Evolutionary conservation across 345 rosid species (phyloP), one percentile per base, ranked within the genome.

Genomic region (Punica granatum): DNA sequence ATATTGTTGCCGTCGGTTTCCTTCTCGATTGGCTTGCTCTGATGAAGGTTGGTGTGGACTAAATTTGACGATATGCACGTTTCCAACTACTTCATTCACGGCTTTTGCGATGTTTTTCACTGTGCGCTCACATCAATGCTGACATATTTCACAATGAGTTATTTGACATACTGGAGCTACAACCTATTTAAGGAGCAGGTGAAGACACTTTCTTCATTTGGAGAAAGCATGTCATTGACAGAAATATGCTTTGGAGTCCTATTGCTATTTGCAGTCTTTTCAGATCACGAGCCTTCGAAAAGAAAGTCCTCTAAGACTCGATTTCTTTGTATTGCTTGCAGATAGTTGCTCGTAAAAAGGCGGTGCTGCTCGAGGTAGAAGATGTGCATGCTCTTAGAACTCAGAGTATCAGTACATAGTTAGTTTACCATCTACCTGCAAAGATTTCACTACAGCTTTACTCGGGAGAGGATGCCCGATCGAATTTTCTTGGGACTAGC

Each of bases 401-500:
- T 54, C 60, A 49, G 54, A n/a, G 54, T 49, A 49, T 21, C 60
- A 21, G 60, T 54, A 54, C 32, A 54, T 54, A 54, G 15, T 26
- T 54, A 54, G 15, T 26, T 26, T 54, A 23, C 34, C 33, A 56
- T 56, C 61, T 14, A 10, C 34, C 61, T 56, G 33, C 34, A 30
- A 13, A 56, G 34, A 12, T 56, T 9, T 19, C 30, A 13, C n/a
- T 23, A 7, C 30, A 11, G 61, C 18, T 13, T 28, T 25, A 1
- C 33, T 28, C 34, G 32, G 15, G 32, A 11, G n/a, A 54, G 33
- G 33, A 26, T 10, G 61, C 7, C 4, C 12, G 30, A 28, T 30
- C 18, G 2, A n/a, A 18, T 28, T 28, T 30, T 10, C 25, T 33
- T 56, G 34, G 18, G 15, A 12, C 1, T 14, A 28, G 34, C 61